Base-by-base conservation (phyloP, 768 basidiomycete species). In the Trametes elegans region DNA sequence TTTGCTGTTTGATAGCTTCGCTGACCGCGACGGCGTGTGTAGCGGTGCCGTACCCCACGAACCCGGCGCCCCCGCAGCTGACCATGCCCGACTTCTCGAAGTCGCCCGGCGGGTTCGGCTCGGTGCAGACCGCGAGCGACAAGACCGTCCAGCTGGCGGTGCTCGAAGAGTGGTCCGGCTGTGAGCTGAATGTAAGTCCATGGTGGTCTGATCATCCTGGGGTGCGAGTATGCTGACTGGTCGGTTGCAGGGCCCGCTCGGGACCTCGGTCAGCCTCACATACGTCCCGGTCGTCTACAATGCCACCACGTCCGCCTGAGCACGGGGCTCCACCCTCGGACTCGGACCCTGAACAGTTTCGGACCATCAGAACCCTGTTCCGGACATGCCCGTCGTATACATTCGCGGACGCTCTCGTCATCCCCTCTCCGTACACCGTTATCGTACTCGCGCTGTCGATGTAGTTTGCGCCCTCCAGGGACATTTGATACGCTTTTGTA, bases 81-180 rank as follows among this genome's bases (percentile, higher is more conserved):
- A 70, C 64, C 14, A 78, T 79, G 77, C 79, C 79, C 13, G 67
- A 79, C 67, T 77, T 80, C 57, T 70, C 75, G 2, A 66, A 67
- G 47, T 57, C 66, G 13, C 71, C 68, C 13, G 74, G 70, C 16
- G 77, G 76, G 3, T 79, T 71, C 36, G 76, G 73, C 14, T 40
- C 57, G 16, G 75, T 75, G 19, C 52, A 57, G 28, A 24, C 53
- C 13, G 71, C 63, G n/a, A 66, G 57, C 50, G 66, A 77, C 58
- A 61, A 63, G 7, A 63, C 67, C 5, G 68, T 74, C 54, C 68
- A 71, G 45, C 53, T 79, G 7, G 65, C 65, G 13, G 74, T 78
- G 13, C 53, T 78, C 38, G 77, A 78, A 56, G 76, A 79, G 56
- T 79, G 73, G 60, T 74, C 69, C 29, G 68, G 68, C 16, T 73